A percentile compares a stretch with the other conserved stretches of the same genome.
phyloP scores from a whole-genome alignment of 345 rosid species.

The Bruguiera gymnorhiza region DNA sequence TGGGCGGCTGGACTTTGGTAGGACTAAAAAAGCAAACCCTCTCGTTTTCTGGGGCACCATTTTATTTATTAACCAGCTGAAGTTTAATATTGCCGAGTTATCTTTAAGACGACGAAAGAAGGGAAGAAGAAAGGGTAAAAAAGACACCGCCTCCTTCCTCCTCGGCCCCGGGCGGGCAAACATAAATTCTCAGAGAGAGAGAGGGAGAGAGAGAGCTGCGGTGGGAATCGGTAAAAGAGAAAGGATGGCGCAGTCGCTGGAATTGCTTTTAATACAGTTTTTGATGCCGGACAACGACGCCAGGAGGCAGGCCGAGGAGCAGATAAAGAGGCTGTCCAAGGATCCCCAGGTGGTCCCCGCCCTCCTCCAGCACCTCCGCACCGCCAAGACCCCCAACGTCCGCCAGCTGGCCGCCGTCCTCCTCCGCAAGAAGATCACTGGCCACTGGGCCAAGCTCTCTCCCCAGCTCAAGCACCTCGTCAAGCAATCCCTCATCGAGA shows the following conservation, averaged over 20 bases:
- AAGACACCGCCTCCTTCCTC: no score
- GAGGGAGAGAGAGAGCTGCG: no score
- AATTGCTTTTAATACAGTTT: slow-evolving; percentile 84
- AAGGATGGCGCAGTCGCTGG: slow-evolving; percentile 88
- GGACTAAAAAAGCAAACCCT: no score
- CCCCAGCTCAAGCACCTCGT: slow-evolving; percentile 77
- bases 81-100: no score
- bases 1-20: no score
- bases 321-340: slow-evolving; percentile 87
- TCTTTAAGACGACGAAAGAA: no score
- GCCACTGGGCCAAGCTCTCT: slow-evolving; percentile 96
- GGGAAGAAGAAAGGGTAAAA: no score
- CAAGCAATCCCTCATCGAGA: slow-evolving; percentile 83
- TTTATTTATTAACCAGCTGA: no score
- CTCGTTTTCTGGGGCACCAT: no score
- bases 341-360: slow-evolving; percentile 99
- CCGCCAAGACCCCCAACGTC: slow-evolving; percentile 97
- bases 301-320: slow-evolving; percentile 96
- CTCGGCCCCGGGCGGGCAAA: no score
- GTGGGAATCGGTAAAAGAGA: no score
- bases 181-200: no score
- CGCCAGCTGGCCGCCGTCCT: slow-evolving; percentile 99
- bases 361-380: slow-evolving; percentile 93
- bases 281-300: slow-evolving; percentile 99
- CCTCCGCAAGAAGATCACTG: slow-evolving; percentile 97